These are phyloP conservation scores for Luzula sylvatica DNA, from an alignment of 176 grass and related monocot genomes.

Conservation along the genomic window DNA sequence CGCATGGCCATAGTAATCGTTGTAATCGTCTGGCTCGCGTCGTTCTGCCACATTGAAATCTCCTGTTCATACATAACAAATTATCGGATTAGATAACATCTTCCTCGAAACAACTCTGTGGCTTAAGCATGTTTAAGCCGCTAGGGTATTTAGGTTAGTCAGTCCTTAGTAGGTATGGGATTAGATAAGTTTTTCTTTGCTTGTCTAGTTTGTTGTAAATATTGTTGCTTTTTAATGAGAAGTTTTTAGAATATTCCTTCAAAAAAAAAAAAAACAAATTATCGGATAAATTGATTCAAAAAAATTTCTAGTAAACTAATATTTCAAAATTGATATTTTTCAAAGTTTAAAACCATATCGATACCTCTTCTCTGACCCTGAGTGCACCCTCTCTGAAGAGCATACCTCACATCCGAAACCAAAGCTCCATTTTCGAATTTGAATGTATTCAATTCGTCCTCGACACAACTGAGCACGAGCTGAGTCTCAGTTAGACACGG, in stretches of 20 bases:
- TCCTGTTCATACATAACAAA: neutral
- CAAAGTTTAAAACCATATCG: too few species aligned
- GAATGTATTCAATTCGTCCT: constrained; percentile 22
- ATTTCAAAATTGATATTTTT: too few species aligned
- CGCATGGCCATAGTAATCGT: constrained; percentile 14
- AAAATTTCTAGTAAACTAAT: too few species aligned
- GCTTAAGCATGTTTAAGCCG: too few species aligned
- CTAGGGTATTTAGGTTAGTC: neutral
- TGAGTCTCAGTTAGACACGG: constrained; percentile 17
- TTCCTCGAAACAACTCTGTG: neutral
- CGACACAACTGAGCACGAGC: constrained; percentile 19
- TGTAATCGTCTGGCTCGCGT: constrained; percentile 3
- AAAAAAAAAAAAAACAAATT: neutral
- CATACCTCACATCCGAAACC: constrained; percentile 6
- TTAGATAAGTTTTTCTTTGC: neutral
- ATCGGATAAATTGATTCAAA: too few species aligned
- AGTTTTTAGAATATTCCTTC: neutral
- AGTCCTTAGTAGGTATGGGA: neutral
- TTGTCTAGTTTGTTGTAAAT: neutral
- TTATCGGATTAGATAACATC: neutral
- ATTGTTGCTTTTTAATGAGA: neutral
- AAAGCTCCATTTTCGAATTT: neutral
- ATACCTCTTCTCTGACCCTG: constrained; percentile 4
- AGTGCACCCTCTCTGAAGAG: constrained; percentile 10
- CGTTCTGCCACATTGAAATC: constrained; percentile 19